Evolutionary conservation across 495 filamentous ascomycete species (phyloP), one percentile per base, ranked within the genome.

Genomic region (Penicillium goetzii): DNA sequence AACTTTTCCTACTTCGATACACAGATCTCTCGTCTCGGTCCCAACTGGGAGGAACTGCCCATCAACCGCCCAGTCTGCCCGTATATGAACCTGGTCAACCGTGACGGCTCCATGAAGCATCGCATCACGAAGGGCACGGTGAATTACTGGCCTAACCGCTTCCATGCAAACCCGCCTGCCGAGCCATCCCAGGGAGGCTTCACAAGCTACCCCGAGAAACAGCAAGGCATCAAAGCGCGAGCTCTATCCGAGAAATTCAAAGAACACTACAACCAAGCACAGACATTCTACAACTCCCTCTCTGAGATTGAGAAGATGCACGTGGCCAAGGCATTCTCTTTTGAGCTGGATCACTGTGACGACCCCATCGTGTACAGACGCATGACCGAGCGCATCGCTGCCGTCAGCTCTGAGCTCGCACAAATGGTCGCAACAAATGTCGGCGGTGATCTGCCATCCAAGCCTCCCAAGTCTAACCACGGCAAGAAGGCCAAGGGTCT

Each of bases 91-190:
- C 72, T 89, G 2, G 80, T 92, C 41, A 80, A 80, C 61, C 68
- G 77, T 2, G 77, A 80, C 17, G 77, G 77, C 11, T 67, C 73
- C 1, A 69, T 68, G 63, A 68, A 60, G 40, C 82, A 84, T 61
- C 76, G 78, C 25, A 87, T 89, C 68, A 83, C 81, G 34, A 85
- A 84, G 66, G 91, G 92, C 60, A 87, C 80, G 1, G 87, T 92
- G 65, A 96, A 94, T 78, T 96, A 97, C 80, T 96, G 89, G 89
- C 92, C 92, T 21, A 97, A 96, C 74, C 85, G 92, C 3, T 91
- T 85, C 63, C 81, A 86, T 3, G 80, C 83, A 9, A 78, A 81
- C 26, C 88, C 88, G 0, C 89, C 92, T 1, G 86, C 88, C 0
- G 75, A 69, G 9, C 66, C 68, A 7, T 72, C 83, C 17, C 82